Conservation (phyloP, 495 filamentous ascomycete species). For the Hyaloscypha bicolor region DNA sequence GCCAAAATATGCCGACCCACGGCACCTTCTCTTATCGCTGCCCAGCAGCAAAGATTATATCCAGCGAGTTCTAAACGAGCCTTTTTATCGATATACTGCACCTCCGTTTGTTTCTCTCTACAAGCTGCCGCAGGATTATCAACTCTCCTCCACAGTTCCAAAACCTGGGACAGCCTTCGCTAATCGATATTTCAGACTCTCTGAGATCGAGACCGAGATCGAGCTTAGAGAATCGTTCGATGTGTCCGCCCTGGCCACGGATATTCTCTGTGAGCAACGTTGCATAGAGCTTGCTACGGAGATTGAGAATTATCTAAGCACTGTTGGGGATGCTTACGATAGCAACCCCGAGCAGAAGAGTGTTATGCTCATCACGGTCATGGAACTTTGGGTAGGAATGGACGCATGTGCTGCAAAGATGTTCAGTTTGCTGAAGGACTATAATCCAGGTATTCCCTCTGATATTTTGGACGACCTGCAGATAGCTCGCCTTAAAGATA, state of each 20-base stretch:
- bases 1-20: neutral
- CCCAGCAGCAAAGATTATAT: neutral
- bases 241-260: slow-evolving; percentile 21
- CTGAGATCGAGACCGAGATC: slow-evolving; percentile 35
- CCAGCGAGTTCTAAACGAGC: neutral
- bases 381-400: slow-evolving; percentile 29
- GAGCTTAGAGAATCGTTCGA: slow-evolving; percentile 21
- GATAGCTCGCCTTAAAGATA: slow-evolving; percentile 41
- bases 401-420: slow-evolving; percentile 17
- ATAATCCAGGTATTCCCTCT: slow-evolving; percentile 18
- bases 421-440: slow-evolving; percentile 12
- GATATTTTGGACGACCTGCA: slow-evolving; percentile 47
- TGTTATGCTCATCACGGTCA: slow-evolving; percentile 21
- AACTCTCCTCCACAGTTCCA: neutral
- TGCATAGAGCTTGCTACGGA: slow-evolving; percentile 34
- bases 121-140: neutral
- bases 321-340: slow-evolving; percentile 44
- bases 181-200: slow-evolving; percentile 35
- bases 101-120: too few species aligned
- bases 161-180: slow-evolving; percentile 25
- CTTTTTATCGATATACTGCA: too few species aligned
- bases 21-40: neutral
- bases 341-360: slow-evolving; percentile 42
- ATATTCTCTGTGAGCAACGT: neutral
- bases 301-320: slow-evolving; percentile 41